Percentiles rank a stretch among this genome's conserved stretches.
These are phyloP conservation scores for Gossypium davidsonii DNA, from an alignment of 441 rosid genomes.

Conservation along the genomic window DNA sequence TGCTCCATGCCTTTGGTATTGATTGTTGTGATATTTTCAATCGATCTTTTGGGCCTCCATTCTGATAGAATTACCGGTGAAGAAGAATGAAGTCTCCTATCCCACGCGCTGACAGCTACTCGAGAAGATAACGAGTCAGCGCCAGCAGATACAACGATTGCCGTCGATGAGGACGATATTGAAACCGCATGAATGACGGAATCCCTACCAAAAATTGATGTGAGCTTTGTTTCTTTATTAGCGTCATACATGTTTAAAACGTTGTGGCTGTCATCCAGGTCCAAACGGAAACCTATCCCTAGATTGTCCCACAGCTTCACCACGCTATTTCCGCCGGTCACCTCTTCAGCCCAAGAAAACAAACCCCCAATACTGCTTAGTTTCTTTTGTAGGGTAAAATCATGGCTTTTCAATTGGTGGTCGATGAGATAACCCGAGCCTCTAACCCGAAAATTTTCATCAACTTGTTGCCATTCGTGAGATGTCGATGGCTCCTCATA, in stretches of 20 bases:
- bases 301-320: constrained; percentile 85
- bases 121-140: constrained; percentile 12
- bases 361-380: constrained; percentile 48
- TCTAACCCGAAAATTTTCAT: constrained; percentile 37
- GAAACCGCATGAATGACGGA: constrained; percentile 20
- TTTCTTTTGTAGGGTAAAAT: constrained; percentile 26
- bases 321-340: constrained; percentile 49
- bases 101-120: constrained; percentile 48
- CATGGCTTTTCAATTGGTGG: constrained; percentile 25
- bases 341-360: constrained; percentile 62
- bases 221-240: constrained; percentile 11
- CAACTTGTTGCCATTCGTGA: constrained; percentile 15
- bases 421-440: constrained; percentile 27
- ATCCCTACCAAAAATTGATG: constrained; percentile 18
- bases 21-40: constrained; percentile 31
- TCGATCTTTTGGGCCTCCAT: constrained; percentile 36
- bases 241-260: constrained; percentile 17
- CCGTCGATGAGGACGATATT: constrained; percentile 27
- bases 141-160: constrained; percentile 37
- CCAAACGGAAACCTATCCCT: constrained; percentile 31
- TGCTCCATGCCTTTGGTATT: constrained; percentile 29
- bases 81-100: constrained; percentile 39
- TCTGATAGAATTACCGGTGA: constrained; percentile 53
- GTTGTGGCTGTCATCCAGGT: constrained; percentile 14
- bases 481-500: constrained; percentile 15